Conservation (phyloP, 305 asterid genomes). For the Vinca major region DNA sequence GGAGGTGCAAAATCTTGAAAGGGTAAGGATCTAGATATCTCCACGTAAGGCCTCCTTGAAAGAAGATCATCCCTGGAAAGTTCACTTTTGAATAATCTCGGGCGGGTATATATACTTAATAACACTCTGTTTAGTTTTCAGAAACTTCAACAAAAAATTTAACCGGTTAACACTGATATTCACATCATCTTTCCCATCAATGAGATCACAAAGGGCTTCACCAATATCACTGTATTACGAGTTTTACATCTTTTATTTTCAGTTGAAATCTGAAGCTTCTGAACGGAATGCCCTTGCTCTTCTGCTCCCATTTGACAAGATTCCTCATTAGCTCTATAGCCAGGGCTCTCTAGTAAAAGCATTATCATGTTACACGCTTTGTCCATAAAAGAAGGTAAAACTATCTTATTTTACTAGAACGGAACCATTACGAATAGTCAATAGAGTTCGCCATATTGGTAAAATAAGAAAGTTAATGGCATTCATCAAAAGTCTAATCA, state of each 20-base stretch:
- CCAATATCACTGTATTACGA: constrained; percentile 62
- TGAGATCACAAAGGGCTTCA: constrained; percentile 88
- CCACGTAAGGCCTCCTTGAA: constrained; percentile 35
- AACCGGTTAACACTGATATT: constrained; percentile 44
- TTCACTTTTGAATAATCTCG: constrained; percentile 47
- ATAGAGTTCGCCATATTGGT: neutral
- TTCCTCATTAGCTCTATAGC: constrained; percentile 38
- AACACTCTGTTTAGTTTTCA: neutral
- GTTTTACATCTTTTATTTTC: constrained; percentile 38
- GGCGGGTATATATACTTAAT: constrained; percentile 9
- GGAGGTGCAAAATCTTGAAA: constrained; percentile 39
- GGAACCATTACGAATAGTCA: neutral
- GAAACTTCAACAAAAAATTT: neutral
- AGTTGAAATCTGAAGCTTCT: constrained; percentile 42
- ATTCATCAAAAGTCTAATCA: neutral
- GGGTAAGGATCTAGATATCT: constrained; percentile 34
- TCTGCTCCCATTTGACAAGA: constrained; percentile 45
- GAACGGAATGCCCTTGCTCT: constrained; percentile 34
- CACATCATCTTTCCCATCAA: constrained; percentile 53
- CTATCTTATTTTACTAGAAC: neutral
- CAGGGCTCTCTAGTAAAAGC: constrained; percentile 38
- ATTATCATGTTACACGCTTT: neutral
- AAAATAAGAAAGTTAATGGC: neutral
- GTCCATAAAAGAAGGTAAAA: too few relatives aligned
- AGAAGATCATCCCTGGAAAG: constrained; percentile 32